phyloP scores from a whole-genome alignment of 2,329 filamentous ascomycete genomes.

The Arachnopeziza araneosa region DNA sequence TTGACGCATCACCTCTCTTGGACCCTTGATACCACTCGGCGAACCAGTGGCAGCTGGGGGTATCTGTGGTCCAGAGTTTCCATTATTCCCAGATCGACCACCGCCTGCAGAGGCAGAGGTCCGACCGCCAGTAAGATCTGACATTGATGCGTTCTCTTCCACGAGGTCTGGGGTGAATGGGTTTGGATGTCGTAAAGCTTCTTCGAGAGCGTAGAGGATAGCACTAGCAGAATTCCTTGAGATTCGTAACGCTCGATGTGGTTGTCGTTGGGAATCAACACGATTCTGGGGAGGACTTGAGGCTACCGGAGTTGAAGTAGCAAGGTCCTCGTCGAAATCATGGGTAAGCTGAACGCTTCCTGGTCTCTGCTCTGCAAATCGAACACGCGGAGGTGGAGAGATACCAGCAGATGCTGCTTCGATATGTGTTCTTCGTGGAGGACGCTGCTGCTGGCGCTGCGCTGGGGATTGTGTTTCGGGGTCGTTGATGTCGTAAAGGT shows the following conservation, averaged over 20 bases:
- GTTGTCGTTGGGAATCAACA: constrained; percentile 29
- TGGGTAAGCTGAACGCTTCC: constrained; percentile 16
- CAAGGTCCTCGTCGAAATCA: constrained; percentile 26
- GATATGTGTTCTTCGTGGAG: constrained; percentile 28
- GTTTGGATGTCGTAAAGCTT: constrained; percentile 77
- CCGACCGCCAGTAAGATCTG: constrained; percentile 65
- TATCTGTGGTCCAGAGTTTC: constrained; percentile 41
- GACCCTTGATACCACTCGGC: constrained; percentile 62
- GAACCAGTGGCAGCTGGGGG: constrained; percentile 44
- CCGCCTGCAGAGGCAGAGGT: constrained; percentile 50
- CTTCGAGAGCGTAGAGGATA: constrained; percentile 87
- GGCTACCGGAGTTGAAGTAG: constrained; percentile 20
- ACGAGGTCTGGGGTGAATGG: constrained; percentile 76
- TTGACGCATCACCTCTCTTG: constrained; percentile 87
- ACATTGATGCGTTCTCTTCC: constrained; percentile 91
- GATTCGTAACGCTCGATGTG: constrained; percentile 54
- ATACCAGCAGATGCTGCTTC: constrained; percentile 31
- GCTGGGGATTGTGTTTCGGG: constrained; percentile 23
- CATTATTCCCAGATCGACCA: constrained; percentile 53
- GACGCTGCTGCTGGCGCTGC: constrained; percentile 29
- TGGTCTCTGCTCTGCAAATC: constrained; percentile 13
- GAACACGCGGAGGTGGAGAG: constrained; percentile 24
- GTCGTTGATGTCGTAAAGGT: constrained; percentile 32
- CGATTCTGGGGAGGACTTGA: constrained; percentile 15
- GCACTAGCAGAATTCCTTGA: constrained; percentile 82